Evolutionary conservation across 306 rosid species (phyloP).

Genomic region (Castanea crenata): DNA sequence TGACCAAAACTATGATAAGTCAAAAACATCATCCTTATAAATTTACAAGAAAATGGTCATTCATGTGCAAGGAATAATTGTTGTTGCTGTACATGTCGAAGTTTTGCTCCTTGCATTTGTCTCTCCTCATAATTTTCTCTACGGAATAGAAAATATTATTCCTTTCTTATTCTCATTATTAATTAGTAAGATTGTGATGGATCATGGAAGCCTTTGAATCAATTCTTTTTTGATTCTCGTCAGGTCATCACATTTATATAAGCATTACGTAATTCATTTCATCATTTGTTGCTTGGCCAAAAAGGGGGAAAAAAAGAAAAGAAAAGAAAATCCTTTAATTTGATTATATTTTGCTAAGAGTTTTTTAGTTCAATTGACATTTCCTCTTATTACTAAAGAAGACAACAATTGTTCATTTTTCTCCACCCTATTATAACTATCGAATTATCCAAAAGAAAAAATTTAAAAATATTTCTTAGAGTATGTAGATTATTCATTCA

Average conservation of each 20-base stretch:
- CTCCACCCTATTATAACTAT: no score
- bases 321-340: no score
- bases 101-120: background rate
- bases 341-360: no score
- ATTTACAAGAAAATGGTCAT: background rate
- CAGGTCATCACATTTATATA: background rate
- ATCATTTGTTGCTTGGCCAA: background rate
- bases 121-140: background rate
- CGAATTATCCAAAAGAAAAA: no score
- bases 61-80: conserved; percentile 2
- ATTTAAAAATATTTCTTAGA: no score
- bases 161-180: conserved; percentile 22
- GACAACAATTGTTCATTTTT: no score
- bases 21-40: no score
- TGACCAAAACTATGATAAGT: no score
- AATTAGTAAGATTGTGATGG: conserved; percentile 36
- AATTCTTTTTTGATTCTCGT: conserved; percentile 27
- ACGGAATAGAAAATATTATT: conserved; percentile 20
- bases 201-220: conserved; percentile 28
- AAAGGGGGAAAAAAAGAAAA: no score
- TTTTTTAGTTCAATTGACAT: no score
- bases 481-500: no score
- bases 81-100: conserved; percentile 23
- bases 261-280: conserved; percentile 10
- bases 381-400: no score